phyloP scores from a whole-genome alignment of 78 protist species.

The Monosiga brevicollis region DNA sequence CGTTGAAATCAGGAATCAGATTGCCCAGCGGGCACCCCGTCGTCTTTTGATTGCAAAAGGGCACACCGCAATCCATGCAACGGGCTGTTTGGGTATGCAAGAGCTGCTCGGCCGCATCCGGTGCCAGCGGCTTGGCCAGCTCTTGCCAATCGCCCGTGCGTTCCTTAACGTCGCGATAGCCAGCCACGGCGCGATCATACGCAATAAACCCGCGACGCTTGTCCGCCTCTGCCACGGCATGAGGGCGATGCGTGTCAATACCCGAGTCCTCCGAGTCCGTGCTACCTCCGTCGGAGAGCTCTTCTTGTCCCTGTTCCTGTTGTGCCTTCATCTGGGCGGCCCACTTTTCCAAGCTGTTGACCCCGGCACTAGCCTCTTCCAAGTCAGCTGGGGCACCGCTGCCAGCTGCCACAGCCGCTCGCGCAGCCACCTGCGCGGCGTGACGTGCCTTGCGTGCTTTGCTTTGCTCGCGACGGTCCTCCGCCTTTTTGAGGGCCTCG shows the following conservation, averaged over 20 bases:
- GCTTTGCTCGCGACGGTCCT: no score
- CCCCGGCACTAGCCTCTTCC: no score
- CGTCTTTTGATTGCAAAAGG: slow-evolving; percentile 63
- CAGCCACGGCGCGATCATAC: slow-evolving; percentile 42
- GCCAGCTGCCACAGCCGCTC: background rate
- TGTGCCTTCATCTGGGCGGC: no score
- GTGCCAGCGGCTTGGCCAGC: slow-evolving; percentile 27
- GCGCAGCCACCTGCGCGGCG: slow-evolving; percentile 11
- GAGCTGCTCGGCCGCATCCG: slow-evolving; percentile 1
- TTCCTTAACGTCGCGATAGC: slow-evolving; percentile 48
- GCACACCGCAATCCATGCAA: slow-evolving; percentile 88
- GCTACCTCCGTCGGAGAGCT: no score
- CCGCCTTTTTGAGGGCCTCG: slow-evolving; percentile 14
- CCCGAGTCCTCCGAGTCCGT: no score
- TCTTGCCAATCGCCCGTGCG: slow-evolving; percentile 54
- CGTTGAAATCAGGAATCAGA: slow-evolving; percentile 73
- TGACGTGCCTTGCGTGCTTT: no score
- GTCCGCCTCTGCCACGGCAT: slow-evolving; percentile 17
- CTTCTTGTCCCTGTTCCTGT: slow-evolving; percentile 7
- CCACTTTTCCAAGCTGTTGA: no score
- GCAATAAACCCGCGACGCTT: slow-evolving; percentile 53
- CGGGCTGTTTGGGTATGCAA: slow-evolving; percentile 52
- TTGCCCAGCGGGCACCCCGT: slow-evolving; percentile 77
- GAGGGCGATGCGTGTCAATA: background rate
- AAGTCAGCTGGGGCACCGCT: background rate